phyloP scores from a whole-genome alignment of 495 filamentous ascomycete species.

The Hyaloscypha bicolor region DNA sequence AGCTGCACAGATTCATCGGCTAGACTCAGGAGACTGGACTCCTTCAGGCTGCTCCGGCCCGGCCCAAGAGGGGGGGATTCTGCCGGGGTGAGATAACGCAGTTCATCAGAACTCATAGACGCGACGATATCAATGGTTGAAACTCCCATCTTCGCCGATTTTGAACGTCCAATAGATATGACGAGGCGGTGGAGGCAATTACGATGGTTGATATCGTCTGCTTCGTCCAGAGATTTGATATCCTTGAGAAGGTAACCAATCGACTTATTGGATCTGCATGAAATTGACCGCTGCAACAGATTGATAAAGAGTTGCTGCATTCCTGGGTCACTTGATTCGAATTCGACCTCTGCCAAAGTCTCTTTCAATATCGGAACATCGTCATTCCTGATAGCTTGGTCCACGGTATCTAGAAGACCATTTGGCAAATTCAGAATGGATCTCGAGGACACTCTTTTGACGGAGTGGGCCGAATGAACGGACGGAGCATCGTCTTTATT shows the following conservation, averaged over 20 bases:
- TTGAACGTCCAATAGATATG: conserved; percentile 82
- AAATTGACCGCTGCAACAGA: conserved; percentile 82
- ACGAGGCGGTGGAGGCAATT: conserved; percentile 93
- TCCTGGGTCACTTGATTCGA: conserved; percentile 49
- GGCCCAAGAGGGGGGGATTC: conserved; percentile 65
- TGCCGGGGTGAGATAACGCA: conserved; percentile 77
- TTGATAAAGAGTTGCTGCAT: conserved; percentile 70
- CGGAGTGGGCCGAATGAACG: conserved; percentile 66
- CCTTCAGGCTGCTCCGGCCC: conserved; percentile 54
- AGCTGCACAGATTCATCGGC: conserved; percentile 76
- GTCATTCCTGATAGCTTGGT: conserved; percentile 76
- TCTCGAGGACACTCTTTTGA: conserved; percentile 70
- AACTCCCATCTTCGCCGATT: conserved; percentile 53
- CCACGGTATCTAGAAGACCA: conserved; percentile 68
- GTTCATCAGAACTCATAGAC: conserved; percentile 46
- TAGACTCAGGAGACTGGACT: conserved; percentile 39
- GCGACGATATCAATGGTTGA: conserved; percentile 45
- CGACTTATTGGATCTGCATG: conserved; percentile 65
- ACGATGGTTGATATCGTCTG: conserved; percentile 89
- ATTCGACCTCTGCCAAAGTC: conserved; percentile 59
- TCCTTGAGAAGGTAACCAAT: conserved; percentile 68
- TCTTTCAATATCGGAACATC: conserved; percentile 62
- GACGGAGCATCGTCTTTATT: conserved; percentile 70
- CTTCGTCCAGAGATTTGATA: conserved; percentile 74
- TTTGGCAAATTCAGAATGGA: conserved; percentile 69